Evolutionary conservation across 148 eudicot species (phyloP), one percentile per base, ranked within the genome.

Genomic region (Cornus florida): DNA sequence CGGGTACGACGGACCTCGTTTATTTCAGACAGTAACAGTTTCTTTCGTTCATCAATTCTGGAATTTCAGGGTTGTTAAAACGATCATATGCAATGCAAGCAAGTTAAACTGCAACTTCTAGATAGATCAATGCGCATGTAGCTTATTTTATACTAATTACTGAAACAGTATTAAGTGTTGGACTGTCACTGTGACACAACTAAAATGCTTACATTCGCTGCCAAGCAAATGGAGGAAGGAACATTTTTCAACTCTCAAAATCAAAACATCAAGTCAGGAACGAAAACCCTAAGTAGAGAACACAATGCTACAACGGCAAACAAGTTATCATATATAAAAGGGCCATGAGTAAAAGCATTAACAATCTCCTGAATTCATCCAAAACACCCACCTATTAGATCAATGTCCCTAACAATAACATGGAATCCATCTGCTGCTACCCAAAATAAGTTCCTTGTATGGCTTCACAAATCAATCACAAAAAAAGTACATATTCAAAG

Each of bases 1-100:
- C 99, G 93, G 75, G 99, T 93, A 60, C 93, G 90, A 56, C 98
- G 92, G 67, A 96, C 98, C 73, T 90, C 98, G 83, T 88, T 85
- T 64, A 96, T 92, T 89, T 96, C 97, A 69, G 88, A 85, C 48
- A 92, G 82, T 69, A 96, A 86, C 75, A 89, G 93, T 73, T 83
- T 87, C 79, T 92, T 84, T 78, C 97, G 85, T 32, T 93, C 97
- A 75, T 87, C 70, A 82, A 96, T 96, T 85, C 99, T 96, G 90
- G 74, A 85, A 75, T 81, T 28, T 50, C 31, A 80, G 78, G 70
- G 50, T 70, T 33, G 87, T 33, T 24, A 75, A 59, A 32, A 80
- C 46, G 73, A 50, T 50, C 24, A 69, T 24, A 69, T 28, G 17
- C 20, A n/a, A n/a, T 13, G 64, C 75, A 35, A 8, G 22, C 67